Percentiles rank a stretch among this genome's conserved stretches.
Conservation (phyloP, 257 asterid species). For the Plantago elongata region DNA sequence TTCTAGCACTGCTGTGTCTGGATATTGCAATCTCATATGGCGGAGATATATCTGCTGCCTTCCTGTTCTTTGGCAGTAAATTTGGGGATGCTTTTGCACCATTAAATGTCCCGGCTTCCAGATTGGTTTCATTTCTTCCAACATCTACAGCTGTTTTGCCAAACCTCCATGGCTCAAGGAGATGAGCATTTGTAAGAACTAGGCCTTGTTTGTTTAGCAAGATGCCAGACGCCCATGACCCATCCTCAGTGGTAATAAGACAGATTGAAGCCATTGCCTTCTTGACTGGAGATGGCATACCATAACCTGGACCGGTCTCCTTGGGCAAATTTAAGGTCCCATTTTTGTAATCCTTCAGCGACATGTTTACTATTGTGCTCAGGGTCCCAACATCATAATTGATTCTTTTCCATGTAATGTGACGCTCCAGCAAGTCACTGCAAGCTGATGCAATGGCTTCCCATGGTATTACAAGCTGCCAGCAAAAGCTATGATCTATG, state of each 20-base stretch:
- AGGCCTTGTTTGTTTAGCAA: slow-evolving; percentile 82
- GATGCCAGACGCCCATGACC: slow-evolving; percentile 98
- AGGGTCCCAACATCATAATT: slow-evolving; percentile 29
- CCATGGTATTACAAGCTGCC: slow-evolving; percentile 98
- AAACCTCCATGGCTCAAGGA: slow-evolving; percentile 97
- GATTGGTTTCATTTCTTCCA: slow-evolving; percentile 33
- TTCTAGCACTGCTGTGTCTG: slow-evolving; percentile 24
- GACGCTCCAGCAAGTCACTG: slow-evolving; percentile 54
- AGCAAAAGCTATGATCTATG: slow-evolving; percentile 28
- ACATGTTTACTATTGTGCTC: slow-evolving; percentile 29
- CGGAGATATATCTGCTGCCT: slow-evolving; percentile 26
- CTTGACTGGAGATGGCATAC: slow-evolving; percentile 52
- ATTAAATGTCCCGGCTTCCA: slow-evolving; percentile 26
- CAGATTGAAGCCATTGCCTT: slow-evolving; percentile 81
- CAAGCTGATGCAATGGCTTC: slow-evolving; percentile 81
- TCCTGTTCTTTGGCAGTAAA: slow-evolving; percentile 26
- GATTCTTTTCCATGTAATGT: slow-evolving; percentile 33
- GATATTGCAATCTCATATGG: slow-evolving; percentile 32
- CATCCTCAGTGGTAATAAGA: slow-evolving; percentile 79
- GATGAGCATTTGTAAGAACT: slow-evolving; percentile 96
- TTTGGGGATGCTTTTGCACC: slow-evolving; percentile 22
- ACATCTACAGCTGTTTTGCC: slow-evolving; percentile 57
- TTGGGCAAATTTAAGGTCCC: slow-evolving; percentile 31
- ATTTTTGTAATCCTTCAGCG: slow-evolving; percentile 21
- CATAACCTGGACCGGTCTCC: slow-evolving; percentile 29